Conservation (phyloP, 2,329 filamentous ascomycete genomes). For the Pleoardoris graminearum region DNA sequence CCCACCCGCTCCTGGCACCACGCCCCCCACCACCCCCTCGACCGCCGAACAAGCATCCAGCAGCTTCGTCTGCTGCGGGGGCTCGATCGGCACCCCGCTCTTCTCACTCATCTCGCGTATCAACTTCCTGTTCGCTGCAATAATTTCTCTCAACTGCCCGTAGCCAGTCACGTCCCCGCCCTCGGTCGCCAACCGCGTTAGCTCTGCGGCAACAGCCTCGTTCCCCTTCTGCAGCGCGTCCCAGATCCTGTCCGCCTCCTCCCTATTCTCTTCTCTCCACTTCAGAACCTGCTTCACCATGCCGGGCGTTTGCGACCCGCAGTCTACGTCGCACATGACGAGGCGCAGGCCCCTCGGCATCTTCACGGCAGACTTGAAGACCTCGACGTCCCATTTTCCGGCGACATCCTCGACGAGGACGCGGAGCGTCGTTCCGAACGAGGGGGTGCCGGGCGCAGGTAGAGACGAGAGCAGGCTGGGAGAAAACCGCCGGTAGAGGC, state of each 20-base stretch:
- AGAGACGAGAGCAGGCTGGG: constrained; percentile 70
- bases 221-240: constrained; percentile 73
- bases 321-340: constrained; percentile 95
- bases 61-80: constrained; percentile 78
- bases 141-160: constrained; percentile 55
- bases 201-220: constrained; percentile 66
- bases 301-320: constrained; percentile 86
- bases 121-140: constrained; percentile 58
- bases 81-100: constrained; percentile 86
- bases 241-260: constrained; percentile 73
- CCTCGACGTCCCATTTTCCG: constrained; percentile 76
- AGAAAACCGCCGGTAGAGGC: constrained; percentile 89
- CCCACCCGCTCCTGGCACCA: constrained; percentile 91
- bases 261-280: constrained; percentile 71
- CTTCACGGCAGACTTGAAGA: constrained; percentile 68
- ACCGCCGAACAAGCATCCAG: constrained; percentile 74
- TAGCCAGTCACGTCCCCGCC: constrained; percentile 44
- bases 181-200: constrained; percentile 59
- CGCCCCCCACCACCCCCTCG: constrained; percentile 82
- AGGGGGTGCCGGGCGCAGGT: constrained; percentile 66
- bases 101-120: constrained; percentile 76
- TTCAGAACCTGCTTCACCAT: constrained; percentile 93
- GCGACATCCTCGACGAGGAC: constrained; percentile 70
- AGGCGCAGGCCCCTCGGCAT: constrained; percentile 75
- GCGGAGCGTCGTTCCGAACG: constrained; percentile 69